Evolutionary conservation across 1,139 yeast species (phyloP).

Genomic region (Protomyces inouyei): DNA sequence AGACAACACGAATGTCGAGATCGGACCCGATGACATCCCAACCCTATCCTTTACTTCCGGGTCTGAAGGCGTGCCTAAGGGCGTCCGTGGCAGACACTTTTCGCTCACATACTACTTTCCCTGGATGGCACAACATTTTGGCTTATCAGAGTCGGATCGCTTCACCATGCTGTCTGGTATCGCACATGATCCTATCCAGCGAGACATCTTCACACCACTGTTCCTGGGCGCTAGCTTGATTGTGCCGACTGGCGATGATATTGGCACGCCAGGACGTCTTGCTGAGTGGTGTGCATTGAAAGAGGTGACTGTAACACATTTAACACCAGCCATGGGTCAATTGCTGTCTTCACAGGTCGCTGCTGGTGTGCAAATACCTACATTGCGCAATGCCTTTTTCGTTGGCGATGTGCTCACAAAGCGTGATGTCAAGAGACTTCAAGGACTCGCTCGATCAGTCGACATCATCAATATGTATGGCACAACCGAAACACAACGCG

Average conservation of each 20-base stretch:
- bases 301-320: conserved; percentile 91
- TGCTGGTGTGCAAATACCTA: conserved; percentile 62
- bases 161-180: conserved; percentile 98
- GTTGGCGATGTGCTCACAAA: conserved; percentile 97
- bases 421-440: conserved; percentile 90
- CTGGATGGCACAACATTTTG: conserved; percentile 91
- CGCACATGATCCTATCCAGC: conserved; percentile 98
- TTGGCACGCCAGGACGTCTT: conserved; percentile 94
- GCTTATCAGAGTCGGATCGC: conserved; percentile 69
- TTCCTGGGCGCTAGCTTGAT: conserved; percentile 88
- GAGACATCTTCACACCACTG: conserved; percentile 97
- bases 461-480: conserved; percentile 97
- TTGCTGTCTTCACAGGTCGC: conserved; percentile 90
- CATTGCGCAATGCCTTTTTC: conserved; percentile 91
- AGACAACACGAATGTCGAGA: conserved; percentile 76
- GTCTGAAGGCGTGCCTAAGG: conserved; percentile 96
- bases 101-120: conserved; percentile 96
- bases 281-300: conserved; percentile 96
- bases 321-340: conserved; percentile 99
- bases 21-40: conserved; percentile 97
- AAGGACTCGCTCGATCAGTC: conserved; percentile 84
- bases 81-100: conserved; percentile 95
- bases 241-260: conserved; percentile 94
- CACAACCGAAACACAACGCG: conserved; percentile 97
- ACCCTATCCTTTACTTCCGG: conserved; percentile 97